Conservation (phyloP, 768 basidiomycete species). For the Kwoniella sp. region DNA sequence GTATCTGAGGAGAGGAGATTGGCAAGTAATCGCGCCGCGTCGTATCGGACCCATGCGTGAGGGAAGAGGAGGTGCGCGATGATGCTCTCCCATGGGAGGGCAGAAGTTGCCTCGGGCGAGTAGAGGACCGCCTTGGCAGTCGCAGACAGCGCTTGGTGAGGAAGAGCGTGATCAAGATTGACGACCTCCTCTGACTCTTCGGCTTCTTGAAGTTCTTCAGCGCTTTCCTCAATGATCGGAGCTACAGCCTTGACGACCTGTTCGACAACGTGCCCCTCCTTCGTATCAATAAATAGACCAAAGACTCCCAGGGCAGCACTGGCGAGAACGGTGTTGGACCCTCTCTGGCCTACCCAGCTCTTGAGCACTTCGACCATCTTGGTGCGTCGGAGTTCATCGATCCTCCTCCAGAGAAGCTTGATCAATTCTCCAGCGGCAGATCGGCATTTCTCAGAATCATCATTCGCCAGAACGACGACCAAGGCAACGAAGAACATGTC, state of each 20-base stretch:
- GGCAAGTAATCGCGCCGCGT: conserved; percentile 70
- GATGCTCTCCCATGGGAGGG: conserved; percentile 64
- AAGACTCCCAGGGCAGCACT: conserved; percentile 80
- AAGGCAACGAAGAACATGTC: conserved; percentile 88
- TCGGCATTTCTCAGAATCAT: conserved; percentile 83
- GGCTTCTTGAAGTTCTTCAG: conserved; percentile 55
- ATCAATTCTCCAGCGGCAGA: conserved; percentile 83
- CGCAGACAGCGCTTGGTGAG: conserved; percentile 75
- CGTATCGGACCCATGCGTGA: conserved; percentile 90
- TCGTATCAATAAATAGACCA: conserved; percentile 66
- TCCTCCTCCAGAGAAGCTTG: conserved; percentile 70
- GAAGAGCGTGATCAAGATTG: conserved; percentile 74
- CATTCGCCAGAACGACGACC: conserved; percentile 91
- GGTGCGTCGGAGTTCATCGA: conserved; percentile 65
- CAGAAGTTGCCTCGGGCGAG: background rate
- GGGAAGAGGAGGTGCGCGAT: conserved; percentile 75
- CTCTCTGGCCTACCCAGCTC: conserved; percentile 70
- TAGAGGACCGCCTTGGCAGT: conserved; percentile 65
- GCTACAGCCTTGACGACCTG: conserved; percentile 17
- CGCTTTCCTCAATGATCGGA: conserved; percentile 57
- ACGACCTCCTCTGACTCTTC: conserved; percentile 59
- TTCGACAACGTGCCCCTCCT: conserved; percentile 12
- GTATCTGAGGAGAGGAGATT: conserved; percentile 57
- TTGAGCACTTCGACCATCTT: conserved; percentile 71
- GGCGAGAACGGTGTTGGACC: conserved; percentile 64